phyloP scores from a whole-genome alignment of 768 basidiomycete species.

The Boletus huronensis region DNA sequence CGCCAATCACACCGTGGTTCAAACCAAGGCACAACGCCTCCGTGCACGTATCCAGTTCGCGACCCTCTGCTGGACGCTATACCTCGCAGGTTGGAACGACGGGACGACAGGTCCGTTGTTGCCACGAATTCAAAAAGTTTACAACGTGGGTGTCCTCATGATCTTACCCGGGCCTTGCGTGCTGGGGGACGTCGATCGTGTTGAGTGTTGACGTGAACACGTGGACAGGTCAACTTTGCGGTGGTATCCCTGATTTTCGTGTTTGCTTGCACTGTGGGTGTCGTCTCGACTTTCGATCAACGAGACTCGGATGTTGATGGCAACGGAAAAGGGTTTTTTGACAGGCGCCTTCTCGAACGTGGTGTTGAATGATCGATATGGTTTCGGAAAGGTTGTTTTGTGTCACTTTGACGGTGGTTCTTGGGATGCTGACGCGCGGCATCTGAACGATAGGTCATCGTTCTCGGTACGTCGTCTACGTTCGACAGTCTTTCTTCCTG shows the following conservation, averaged over 20 bases:
- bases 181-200: background rate
- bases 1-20: background rate
- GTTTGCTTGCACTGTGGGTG: slow-evolving; percentile 36
- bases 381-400: slow-evolving; percentile 32
- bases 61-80: slow-evolving; percentile 35
- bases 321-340: slow-evolving; percentile 28
- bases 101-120: slow-evolving; percentile 37
- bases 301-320: background rate
- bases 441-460: slow-evolving; percentile 20
- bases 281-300: background rate
- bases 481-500: too few relatives aligned
- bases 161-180: background rate
- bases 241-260: slow-evolving; percentile 44
- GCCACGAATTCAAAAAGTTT: slow-evolving; percentile 37
- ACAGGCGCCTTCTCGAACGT: slow-evolving; percentile 33
- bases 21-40: slow-evolving; percentile 20
- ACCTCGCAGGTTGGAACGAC: slow-evolving; percentile 39
- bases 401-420: background rate
- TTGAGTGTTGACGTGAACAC: background rate
- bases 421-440: background rate
- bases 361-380: slow-evolving; percentile 27
- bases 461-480: slow-evolving; percentile 20
- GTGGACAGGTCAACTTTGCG: slow-evolving; percentile 34
- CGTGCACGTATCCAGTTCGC: slow-evolving; percentile 31
- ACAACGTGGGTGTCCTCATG: slow-evolving; percentile 26